phyloP scores from a whole-genome alignment of 768 basidiomycete species.

The Phanerochaete sordida region DNA sequence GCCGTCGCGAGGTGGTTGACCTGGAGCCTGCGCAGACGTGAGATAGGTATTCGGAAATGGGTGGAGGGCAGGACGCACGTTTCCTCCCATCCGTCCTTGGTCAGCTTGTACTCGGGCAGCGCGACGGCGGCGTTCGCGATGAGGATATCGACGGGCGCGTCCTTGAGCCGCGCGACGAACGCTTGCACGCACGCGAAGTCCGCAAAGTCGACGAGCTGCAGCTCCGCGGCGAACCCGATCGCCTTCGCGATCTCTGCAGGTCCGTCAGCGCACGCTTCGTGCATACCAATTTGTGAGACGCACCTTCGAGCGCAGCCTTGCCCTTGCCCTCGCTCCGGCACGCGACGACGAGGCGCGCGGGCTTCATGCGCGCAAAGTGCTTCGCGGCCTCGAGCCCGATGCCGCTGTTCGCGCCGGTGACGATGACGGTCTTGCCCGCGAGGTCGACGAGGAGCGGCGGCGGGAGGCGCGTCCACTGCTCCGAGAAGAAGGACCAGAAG shows the following conservation, averaged over 20 bases:
- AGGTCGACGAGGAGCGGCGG: conserved; percentile 33
- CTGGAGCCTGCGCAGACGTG: conserved; percentile 34
- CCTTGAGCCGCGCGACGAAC: conserved; percentile 21
- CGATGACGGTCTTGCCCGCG: conserved; percentile 44
- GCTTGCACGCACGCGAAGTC: conserved; percentile 22
- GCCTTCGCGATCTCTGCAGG: conserved; percentile 23
- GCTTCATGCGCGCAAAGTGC: conserved; percentile 43
- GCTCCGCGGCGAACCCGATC: conserved; percentile 14
- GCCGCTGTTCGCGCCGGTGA: conserved; percentile 51
- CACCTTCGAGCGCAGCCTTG: conserved; percentile 32
- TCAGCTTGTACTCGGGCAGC: conserved; percentile 20
- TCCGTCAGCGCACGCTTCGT: too few relatives aligned
- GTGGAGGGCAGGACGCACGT: conserved; percentile 14
- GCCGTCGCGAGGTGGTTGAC: conserved; percentile 42
- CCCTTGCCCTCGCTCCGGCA: conserved; percentile 37
- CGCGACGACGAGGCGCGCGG: conserved; percentile 36
- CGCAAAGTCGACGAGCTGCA: conserved; percentile 25
- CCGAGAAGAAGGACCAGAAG: background rate
- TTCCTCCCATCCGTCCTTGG: conserved; percentile 27
- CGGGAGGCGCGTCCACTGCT: conserved; percentile 9
- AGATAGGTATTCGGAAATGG: background rate
- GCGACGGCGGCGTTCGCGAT: conserved; percentile 26
- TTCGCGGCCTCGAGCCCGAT: conserved; percentile 45
- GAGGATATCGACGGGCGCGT: conserved; percentile 24
- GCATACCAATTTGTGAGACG: too few relatives aligned